Evolutionary conservation across 345 rosid species (phyloP), one percentile per base, ranked within the genome.

Genomic region (Excoecaria cochinchinensis): DNA sequence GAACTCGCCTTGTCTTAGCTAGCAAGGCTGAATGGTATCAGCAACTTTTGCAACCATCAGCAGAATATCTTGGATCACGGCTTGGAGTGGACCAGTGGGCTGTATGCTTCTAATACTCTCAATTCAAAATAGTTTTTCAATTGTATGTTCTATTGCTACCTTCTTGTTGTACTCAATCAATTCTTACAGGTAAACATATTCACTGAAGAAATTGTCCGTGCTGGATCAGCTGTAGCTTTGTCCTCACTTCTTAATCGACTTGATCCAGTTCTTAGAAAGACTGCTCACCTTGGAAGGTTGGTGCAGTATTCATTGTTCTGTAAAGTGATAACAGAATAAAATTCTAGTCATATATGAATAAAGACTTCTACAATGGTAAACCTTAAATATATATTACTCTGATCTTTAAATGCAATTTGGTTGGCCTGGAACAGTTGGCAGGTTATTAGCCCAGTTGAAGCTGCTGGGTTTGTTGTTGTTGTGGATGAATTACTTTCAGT

Each of bases 271-370:
- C 97, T 95, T 84, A 88, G 99, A 77, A 82, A 90, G 82, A 91
- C 90, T 78, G 97, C 99, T 50, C 82, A 93, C 85, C 89, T 95
- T 77, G 99, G 99, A 84, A 93, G 98, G 99, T 93, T 84, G 66
- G 89, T 67, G 77, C 57, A 67, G 71, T 69, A 73, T 67, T 47
- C 17, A 6, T 56, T 58, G 47, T 3, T 17, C 24, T 22, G 69
- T 25, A 6, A 17, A 44, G 42, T 73, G 8, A 31, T 47, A 66
- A 10, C 66, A 25, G 69, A 58, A 62, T 62, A 14, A 48, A 52
- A 50, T 68, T 55, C 31, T 25, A 21, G 8, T 21, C 13, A 44
- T 3, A 60, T 59, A 65, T 46, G 5, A 55, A 42, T 53, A 47
- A 69, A 66, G 57, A 25, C 50, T 46, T 50, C 72, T 57, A 9